Base-by-base conservation (phyloP, 805 yeast genomes). In the Grigorovia jiainica region DNA sequence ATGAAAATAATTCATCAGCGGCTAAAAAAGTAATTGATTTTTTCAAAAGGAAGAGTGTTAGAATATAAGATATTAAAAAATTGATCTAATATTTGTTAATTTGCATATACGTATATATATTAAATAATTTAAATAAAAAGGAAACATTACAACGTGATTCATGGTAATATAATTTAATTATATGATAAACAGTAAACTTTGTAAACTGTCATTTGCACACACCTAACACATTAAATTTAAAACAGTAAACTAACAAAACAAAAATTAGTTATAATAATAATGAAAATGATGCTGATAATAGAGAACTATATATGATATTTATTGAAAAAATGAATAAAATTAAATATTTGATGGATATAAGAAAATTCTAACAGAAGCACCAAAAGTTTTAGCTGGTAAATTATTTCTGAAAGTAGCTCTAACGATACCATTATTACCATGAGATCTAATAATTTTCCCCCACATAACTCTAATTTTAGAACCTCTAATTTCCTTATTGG, bases 281-380 rank as follows among this genome's bases (percentile, higher is more conserved):
- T n/a, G n/a, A n/a, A n/a, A n/a, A n/a, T n/a, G n/a, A n/a, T n/a
- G n/a, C n/a, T n/a, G n/a, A n/a, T n/a, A n/a, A n/a, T n/a, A n/a
- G n/a, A n/a, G n/a, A n/a, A n/a, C n/a, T n/a, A n/a, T n/a, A n/a
- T n/a, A n/a, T n/a, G n/a, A n/a, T n/a, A n/a, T n/a, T n/a, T n/a
- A n/a, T n/a, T n/a, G n/a, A n/a, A n/a, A n/a, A n/a, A n/a, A n/a
- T n/a, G n/a, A n/a, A n/a, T n/a, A n/a, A n/a, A n/a, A n/a, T 83
- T 90, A 90, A 86, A 90, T 92, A 95, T 83, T 89, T 60, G 97
- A 90, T 77, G 98, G 98, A 85, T 90, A 90, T 75, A 90, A 89
- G 95, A 92, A 87, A 79, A 92, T 81, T 81, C 98, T 86, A 70
- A 92, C 97, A 58, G 95, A 82, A 69, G 98, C 97, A 78, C 98